Percentiles rank a stretch among this genome's conserved stretches.
Conservation (phyloP, 805 yeast species). For the Ogataea zsoltii region DNA sequence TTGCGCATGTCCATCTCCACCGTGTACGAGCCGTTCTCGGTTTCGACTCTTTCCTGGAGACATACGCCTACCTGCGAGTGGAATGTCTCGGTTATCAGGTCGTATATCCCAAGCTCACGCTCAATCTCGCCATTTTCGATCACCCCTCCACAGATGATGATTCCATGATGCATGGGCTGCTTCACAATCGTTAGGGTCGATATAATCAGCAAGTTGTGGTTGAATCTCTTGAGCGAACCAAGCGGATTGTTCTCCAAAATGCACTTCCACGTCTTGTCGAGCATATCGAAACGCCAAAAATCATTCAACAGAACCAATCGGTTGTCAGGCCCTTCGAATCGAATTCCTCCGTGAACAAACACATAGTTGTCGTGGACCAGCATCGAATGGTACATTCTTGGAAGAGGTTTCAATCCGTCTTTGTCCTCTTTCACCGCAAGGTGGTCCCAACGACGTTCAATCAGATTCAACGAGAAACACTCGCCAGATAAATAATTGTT, state of each 20-base stretch:
- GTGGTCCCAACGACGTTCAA: slow-evolving; percentile 57
- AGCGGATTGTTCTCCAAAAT: slow-evolving; percentile 40
- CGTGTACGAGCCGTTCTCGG: slow-evolving; percentile 22
- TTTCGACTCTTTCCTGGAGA: slow-evolving; percentile 16
- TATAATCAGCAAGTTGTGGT: slow-evolving; percentile 50
- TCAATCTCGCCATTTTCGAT: slow-evolving; percentile 36
- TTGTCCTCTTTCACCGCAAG: slow-evolving; percentile 34
- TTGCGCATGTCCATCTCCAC: slow-evolving; percentile 8
- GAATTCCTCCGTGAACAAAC: slow-evolving; percentile 67
- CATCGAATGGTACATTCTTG: slow-evolving; percentile 63
- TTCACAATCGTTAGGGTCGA: slow-evolving; percentile 37
- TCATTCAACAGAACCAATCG: slow-evolving; percentile 56
- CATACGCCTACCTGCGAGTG: slow-evolving; percentile 8
- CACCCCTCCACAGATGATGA: slow-evolving; percentile 56
- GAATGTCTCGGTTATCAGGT: slow-evolving; percentile 40
- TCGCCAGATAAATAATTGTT: slow-evolving; percentile 57
- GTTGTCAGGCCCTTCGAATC: slow-evolving; percentile 37
- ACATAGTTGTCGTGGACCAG: slow-evolving; percentile 49
- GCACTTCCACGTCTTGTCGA: slow-evolving; percentile 53
- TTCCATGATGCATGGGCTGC: slow-evolving; percentile 45
- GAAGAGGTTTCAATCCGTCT: slow-evolving; percentile 35
- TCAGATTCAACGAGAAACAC: slow-evolving; percentile 57
- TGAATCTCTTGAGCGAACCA: slow-evolving; percentile 40
- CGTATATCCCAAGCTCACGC: slow-evolving; percentile 43
- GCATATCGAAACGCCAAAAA: slow-evolving; percentile 65